A percentile compares a stretch with the other conserved stretches of the same genome.
Evolutionary conservation across 495 filamentous ascomycete species (phyloP).

Genomic region (Neurospora africana): DNA sequence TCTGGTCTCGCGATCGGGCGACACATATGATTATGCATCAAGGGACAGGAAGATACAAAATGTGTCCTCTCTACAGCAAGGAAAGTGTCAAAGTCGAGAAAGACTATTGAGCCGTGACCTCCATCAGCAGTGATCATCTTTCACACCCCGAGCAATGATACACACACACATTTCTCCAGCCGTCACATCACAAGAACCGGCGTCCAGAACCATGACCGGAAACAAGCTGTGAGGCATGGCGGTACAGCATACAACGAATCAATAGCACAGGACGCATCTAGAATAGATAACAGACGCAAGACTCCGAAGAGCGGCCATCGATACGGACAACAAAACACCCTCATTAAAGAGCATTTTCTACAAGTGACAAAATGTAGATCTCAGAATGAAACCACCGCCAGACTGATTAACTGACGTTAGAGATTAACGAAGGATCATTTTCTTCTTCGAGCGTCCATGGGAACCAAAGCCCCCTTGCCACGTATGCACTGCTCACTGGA

Average conservation of each 20-base stretch:
- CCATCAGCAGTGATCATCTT: background rate
- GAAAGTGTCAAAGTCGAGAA: background rate
- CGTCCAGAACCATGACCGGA: background rate
- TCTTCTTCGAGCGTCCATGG: slow-evolving; percentile 33
- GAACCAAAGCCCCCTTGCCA: slow-evolving; percentile 30
- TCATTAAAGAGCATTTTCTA: background rate
- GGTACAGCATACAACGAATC: background rate
- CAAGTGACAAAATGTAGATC: slow-evolving; percentile 38
- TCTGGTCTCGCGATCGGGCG: background rate
- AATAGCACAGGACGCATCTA: background rate
- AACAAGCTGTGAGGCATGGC: background rate
- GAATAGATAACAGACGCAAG: background rate
- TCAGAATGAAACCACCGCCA: slow-evolving; percentile 47
- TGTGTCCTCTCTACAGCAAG: background rate
- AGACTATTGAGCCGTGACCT: background rate
- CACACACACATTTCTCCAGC: background rate
- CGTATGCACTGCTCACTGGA: slow-evolving; percentile 25
- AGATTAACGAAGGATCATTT: slow-evolving; percentile 54
- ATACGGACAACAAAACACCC: background rate
- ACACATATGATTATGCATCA: background rate
- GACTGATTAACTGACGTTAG: slow-evolving; percentile 39
- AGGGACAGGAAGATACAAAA: background rate
- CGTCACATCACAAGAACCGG: background rate
- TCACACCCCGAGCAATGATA: background rate
- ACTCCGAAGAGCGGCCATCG: background rate